Evolutionary conservation across 345 rosid species (phyloP).

Genomic region (Triadica sebifera): DNA sequence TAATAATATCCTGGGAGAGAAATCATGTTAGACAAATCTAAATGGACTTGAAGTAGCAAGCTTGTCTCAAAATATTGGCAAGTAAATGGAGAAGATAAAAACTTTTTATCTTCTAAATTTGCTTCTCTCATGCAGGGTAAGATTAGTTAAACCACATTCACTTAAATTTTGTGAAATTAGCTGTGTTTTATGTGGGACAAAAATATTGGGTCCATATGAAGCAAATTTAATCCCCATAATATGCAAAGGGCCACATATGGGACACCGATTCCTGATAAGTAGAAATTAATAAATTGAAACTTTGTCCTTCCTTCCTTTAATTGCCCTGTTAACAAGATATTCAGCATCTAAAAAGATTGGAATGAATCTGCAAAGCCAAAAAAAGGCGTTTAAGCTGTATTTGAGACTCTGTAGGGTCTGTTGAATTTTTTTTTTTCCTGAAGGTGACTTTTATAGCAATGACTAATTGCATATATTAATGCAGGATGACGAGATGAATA

Average conservation of each 20-base stretch:
- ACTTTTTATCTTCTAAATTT: not conserved
- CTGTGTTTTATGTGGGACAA: not conserved
- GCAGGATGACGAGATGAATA: slow-evolving; percentile 57
- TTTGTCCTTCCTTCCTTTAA: no score
- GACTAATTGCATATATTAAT: slow-evolving; percentile 7
- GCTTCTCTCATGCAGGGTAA: not conserved
- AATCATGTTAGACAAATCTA: not conserved
- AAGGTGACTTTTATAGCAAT: not conserved
- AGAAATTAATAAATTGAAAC: no score
- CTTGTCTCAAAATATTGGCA: not conserved
- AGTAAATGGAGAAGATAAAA: not conserved
- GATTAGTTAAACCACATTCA: not conserved
- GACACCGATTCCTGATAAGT: not conserved
- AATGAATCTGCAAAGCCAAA: not conserved
- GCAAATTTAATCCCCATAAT: not conserved
- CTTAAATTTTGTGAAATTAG: not conserved
- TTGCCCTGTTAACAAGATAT: no score
- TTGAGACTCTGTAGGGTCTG: not conserved
- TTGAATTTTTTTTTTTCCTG: not conserved
- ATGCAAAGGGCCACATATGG: not conserved
- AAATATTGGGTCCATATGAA: not conserved
- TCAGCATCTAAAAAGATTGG: no score
- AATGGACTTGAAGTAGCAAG: not conserved
- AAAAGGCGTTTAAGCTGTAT: not conserved
- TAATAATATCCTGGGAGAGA: not conserved